These are phyloP conservation scores for Penicillium egyptiacum DNA, from an alignment of 495 filamentous ascomycete species.

Conservation along the genomic window DNA sequence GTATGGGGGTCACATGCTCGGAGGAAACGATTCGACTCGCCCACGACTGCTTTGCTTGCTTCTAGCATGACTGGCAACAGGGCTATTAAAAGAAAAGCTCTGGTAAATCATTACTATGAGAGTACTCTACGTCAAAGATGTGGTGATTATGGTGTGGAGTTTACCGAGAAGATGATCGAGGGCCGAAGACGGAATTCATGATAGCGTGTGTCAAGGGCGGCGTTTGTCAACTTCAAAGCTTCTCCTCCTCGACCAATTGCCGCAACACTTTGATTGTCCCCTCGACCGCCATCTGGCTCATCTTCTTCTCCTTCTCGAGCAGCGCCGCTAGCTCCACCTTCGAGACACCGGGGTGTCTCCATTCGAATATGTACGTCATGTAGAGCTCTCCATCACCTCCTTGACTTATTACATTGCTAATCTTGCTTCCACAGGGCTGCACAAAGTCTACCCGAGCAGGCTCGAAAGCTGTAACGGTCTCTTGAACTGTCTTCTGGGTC, in stretches of 20 bases:
- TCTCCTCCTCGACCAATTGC: conserved; percentile 35
- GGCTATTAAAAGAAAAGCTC: neutral
- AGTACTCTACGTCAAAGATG: neutral
- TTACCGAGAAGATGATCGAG: neutral
- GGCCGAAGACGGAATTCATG: neutral
- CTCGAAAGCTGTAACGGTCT: conserved; percentile 29
- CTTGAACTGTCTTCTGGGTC: conserved; percentile 21
- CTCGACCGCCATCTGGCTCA: conserved; percentile 37
- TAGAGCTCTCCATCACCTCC: conserved; percentile 44
- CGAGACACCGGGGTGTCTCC: conserved; percentile 40
- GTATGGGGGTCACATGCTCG: conserved; percentile 1
- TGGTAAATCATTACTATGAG: conserved; percentile 2
- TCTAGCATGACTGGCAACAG: conserved; percentile 2
- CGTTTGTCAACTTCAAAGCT: conserved; percentile 13
- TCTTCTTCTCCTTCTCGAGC: conserved; percentile 30
- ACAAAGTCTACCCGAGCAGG: conserved; percentile 34
- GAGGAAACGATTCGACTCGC: conserved; percentile 1
- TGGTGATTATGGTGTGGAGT: neutral
- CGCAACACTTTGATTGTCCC: conserved; percentile 36
- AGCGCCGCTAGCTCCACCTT: conserved; percentile 32
- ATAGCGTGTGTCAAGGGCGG: neutral
- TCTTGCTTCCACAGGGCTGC: conserved; percentile 34
- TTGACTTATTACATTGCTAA: conserved; percentile 53
- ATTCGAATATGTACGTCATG: conserved; percentile 59
- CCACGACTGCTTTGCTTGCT: conserved; percentile 7